Evolutionary conservation across 2,329 filamentous ascomycete species (phyloP).

Genomic region (Lasiodiplodia gonubiensis): DNA sequence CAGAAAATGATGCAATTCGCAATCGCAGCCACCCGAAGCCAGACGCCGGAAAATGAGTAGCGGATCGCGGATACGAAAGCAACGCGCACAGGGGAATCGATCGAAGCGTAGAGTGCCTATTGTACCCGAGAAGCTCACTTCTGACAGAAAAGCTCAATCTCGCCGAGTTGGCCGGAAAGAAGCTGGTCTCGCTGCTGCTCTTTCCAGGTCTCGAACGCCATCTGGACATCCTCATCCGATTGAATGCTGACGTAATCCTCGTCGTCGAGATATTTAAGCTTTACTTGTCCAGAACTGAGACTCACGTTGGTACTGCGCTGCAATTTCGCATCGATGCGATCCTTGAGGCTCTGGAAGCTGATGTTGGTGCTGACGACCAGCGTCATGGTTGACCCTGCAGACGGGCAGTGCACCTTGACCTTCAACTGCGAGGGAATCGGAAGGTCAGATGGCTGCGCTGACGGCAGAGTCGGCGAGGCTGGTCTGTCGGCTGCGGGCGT

Average conservation of each 20-base stretch:
- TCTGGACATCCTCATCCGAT: conserved; percentile 94
- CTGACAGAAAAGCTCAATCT: conserved; percentile 70
- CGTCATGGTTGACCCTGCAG: conserved; percentile 86
- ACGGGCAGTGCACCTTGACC: conserved; percentile 84
- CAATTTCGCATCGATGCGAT: conserved; percentile 95
- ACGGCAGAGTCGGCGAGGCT: conserved; percentile 45
- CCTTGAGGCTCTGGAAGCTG: conserved; percentile 88
- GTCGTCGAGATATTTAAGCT: conserved; percentile 90
- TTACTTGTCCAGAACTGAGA: conserved; percentile 80
- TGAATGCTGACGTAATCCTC: conserved; percentile 92
- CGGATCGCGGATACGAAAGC: neutral
- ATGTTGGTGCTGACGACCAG: conserved; percentile 97
- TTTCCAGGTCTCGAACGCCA: conserved; percentile 93
- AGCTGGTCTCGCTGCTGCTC: conserved; percentile 71
- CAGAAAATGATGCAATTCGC: conserved; percentile 18
- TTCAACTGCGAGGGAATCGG: conserved; percentile 78
- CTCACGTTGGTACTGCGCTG: conserved; percentile 83
- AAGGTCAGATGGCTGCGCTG: conserved; percentile 36
- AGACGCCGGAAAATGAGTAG: conserved; percentile 16
- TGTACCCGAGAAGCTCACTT: conserved; percentile 32
- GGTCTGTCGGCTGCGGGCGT: conserved; percentile 47
- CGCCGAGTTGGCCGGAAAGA: conserved; percentile 71
- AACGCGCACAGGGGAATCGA: conserved; percentile 10
- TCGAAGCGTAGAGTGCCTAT: conserved; percentile 18
- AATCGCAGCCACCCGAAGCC: conserved; percentile 8